phyloP scores from a whole-genome alignment of 352 stramenopile genomes.

The Globisporangium nodosum region DNA sequence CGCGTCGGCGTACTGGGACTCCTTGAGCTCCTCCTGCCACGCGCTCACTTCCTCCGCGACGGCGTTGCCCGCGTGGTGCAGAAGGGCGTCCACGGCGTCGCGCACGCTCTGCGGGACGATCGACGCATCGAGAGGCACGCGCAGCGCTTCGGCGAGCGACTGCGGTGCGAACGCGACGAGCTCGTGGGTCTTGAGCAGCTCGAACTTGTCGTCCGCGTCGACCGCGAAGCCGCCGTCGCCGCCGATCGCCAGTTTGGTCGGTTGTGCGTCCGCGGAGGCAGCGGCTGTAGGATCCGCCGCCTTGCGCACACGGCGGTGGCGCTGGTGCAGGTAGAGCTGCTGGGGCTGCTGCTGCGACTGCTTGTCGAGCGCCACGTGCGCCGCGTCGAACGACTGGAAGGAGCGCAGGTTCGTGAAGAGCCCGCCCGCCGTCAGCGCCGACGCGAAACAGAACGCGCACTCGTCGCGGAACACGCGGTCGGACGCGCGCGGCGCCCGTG shows the following conservation, averaged over 20 bases:
- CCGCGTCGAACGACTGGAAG: constrained; percentile 90
- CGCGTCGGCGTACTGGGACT: constrained; percentile 73
- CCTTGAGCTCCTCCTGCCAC: constrained; percentile 79
- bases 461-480: constrained; percentile 95
- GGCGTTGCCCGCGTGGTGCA: constrained; percentile 70
- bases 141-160: constrained; percentile 30
- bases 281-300: background rate
- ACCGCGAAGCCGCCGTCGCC: constrained; percentile 93
- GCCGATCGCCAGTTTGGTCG: constrained; percentile 95
- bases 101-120: constrained; percentile 42
- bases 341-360: constrained; percentile 6
- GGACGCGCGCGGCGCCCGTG: constrained; percentile 42
- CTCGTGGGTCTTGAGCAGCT: constrained; percentile 71
- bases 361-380: constrained; percentile 57
- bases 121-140: constrained; percentile 26
- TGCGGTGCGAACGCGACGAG: constrained; percentile 66
- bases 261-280: constrained; percentile 11
- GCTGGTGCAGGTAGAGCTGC: constrained; percentile 78
- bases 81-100: constrained; percentile 52
- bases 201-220: constrained; percentile 83
- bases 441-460: constrained; percentile 97
- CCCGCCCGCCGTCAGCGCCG: constrained; percentile 48
- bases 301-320: constrained; percentile 31
- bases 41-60: constrained; percentile 74
- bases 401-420: constrained; percentile 92